These are phyloP conservation scores for Elasticomyces elasticus DNA, from an alignment of 495 filamentous ascomycete genomes.

Conservation along the genomic window DNA sequence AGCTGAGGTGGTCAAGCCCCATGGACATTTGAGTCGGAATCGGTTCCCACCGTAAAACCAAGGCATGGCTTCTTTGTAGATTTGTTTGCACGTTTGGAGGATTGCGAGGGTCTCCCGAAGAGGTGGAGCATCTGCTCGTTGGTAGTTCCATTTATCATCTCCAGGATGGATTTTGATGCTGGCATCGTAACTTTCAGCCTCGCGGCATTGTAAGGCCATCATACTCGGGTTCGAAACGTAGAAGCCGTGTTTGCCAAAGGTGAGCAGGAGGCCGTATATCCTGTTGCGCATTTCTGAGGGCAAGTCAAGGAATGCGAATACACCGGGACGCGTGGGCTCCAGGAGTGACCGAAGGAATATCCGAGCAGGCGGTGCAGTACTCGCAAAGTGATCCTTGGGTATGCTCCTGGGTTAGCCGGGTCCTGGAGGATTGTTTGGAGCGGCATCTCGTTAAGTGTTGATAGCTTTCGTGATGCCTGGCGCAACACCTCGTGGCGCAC, in stretches of 20 bases:
- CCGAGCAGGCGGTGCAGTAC: too few species aligned
- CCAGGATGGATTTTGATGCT: too few species aligned
- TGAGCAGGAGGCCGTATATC: not conserved
- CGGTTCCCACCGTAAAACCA: conserved; percentile 2
- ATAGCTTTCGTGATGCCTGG: not conserved
- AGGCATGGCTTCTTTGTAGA: conserved; percentile 5
- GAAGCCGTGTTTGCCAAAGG: not conserved
- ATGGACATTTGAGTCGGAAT: not conserved
- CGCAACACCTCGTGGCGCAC: not conserved
- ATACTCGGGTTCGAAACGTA: not conserved
- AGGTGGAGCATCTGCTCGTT: not conserved
- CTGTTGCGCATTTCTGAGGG: not conserved
- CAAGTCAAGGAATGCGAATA: not conserved
- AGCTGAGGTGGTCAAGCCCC: not conserved
- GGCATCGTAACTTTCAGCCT: too few species aligned
- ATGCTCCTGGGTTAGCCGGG: too few species aligned
- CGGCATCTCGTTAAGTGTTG: too few species aligned
- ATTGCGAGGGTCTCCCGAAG: not conserved
- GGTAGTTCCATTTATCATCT: too few species aligned
- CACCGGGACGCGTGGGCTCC: not conserved
- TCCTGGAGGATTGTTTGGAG: too few species aligned
- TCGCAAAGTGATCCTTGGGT: not conserved
- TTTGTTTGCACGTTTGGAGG: conserved; percentile 1
- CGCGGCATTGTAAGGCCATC: too few species aligned
- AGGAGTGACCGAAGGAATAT: not conserved